phyloP scores from a whole-genome alignment of 139 green algal genomes.

The Closterium sp. region DNA sequence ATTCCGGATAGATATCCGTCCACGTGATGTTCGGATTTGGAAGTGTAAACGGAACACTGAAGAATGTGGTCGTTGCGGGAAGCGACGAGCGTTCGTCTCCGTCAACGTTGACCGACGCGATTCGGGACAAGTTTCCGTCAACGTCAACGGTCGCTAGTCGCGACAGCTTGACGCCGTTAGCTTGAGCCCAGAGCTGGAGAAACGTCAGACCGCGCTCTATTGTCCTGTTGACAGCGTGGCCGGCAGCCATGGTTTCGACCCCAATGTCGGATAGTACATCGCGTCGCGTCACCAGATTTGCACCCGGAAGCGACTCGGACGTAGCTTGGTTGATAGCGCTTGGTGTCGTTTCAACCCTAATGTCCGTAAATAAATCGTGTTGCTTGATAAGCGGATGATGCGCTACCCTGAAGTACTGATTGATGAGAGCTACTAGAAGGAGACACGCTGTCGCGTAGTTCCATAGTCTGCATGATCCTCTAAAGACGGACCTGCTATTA shows the following conservation, averaged over 20 bases:
- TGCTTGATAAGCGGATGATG: not conserved
- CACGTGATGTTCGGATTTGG: not conserved
- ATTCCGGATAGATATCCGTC: slow-evolving; percentile 9
- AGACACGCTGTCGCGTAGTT: not conserved
- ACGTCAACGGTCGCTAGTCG: not conserved
- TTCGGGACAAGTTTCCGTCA: not conserved
- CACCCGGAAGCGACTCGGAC: not conserved
- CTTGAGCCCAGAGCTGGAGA: not conserved
- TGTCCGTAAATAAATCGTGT: not conserved
- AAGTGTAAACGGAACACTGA: not conserved
- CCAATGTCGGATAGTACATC: not conserved
- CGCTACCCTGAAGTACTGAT: not conserved
- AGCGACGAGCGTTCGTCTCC: not conserved
- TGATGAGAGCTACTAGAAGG: not conserved
- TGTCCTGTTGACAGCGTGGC: not conserved
- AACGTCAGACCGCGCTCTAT: not conserved
- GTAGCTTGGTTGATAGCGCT: not conserved
- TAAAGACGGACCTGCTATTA: not conserved
- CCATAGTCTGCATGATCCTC: not conserved
- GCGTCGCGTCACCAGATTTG: not conserved
- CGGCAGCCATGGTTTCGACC: not conserved
- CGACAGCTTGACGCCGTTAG: not conserved
- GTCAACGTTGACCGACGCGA: not conserved
- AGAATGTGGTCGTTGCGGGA: not conserved
- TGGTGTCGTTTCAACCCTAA: not conserved